A percentile compares a stretch with the other conserved stretches of the same genome.
Evolutionary conservation across 768 basidiomycete species (phyloP).

Genomic region (Leccinum variicolor): DNA sequence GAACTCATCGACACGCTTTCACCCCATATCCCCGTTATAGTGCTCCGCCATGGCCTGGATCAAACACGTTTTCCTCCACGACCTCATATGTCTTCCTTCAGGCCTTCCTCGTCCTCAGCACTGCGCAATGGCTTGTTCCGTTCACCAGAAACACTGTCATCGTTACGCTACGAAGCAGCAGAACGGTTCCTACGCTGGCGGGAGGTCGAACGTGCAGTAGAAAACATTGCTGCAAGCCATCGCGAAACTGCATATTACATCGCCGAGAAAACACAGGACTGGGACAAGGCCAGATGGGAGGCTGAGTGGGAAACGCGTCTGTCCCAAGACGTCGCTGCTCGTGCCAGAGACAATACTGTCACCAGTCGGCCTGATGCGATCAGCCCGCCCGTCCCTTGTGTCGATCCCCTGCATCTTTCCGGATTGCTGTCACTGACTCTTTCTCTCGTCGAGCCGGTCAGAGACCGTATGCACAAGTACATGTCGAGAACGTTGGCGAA

Average conservation of each 20-base stretch:
- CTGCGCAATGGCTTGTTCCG: slow-evolving; percentile 62
- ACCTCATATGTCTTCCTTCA: slow-evolving; percentile 51
- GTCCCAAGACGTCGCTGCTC: slow-evolving; percentile 58
- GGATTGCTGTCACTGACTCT: slow-evolving; percentile 59
- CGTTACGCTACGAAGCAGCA: slow-evolving; percentile 59
- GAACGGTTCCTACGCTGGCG: slow-evolving; percentile 73
- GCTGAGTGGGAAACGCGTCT: slow-evolving; percentile 58
- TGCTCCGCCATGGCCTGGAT: slow-evolving; percentile 43
- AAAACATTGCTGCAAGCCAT: slow-evolving; percentile 35
- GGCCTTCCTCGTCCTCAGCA: slow-evolving; percentile 46
- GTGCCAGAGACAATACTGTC: slow-evolving; percentile 40
- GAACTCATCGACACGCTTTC: slow-evolving; percentile 48
- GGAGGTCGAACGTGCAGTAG: slow-evolving; percentile 59
- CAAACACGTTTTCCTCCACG: slow-evolving; percentile 29
- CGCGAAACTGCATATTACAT: slow-evolving; percentile 23
- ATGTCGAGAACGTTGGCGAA: slow-evolving; percentile 23
- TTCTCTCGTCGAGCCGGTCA: slow-evolving; percentile 53
- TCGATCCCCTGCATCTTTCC: slow-evolving; percentile 68
- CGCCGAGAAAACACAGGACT: slow-evolving; percentile 30
- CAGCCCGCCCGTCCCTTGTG: slow-evolving; percentile 27
- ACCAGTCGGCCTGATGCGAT: slow-evolving; percentile 17
- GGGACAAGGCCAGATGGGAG: slow-evolving; percentile 68
- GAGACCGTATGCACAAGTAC: slow-evolving; percentile 22
- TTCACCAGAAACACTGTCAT: slow-evolving; percentile 56
- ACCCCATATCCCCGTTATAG: slow-evolving; percentile 54